Percentiles rank a stretch among this genome's conserved stretches.
Conservation (phyloP, 2,329 filamentous ascomycete species). For the Calonectria naviculata region DNA sequence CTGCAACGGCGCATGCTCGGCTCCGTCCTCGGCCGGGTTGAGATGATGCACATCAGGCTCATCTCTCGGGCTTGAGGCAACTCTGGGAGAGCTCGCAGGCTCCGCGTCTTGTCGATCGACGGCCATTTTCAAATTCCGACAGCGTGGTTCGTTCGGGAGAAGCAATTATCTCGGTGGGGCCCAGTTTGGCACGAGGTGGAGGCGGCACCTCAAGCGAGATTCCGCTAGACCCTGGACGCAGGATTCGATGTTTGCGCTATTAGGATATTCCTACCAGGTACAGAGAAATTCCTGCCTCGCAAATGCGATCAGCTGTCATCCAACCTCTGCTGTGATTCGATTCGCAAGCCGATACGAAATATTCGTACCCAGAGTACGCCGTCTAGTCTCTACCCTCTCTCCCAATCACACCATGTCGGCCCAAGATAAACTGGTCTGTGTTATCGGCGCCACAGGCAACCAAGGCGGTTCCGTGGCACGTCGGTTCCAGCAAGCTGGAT, state of each 20-base stretch:
- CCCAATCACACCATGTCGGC: not conserved
- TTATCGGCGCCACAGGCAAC: constrained; percentile 61
- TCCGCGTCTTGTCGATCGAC: not conserved
- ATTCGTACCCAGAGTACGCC: not conserved
- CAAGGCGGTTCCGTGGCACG: constrained; percentile 65
- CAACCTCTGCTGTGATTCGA: not conserved
- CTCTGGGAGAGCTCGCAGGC: not conserved
- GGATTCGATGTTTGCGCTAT: not conserved
- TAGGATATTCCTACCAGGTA: not conserved
- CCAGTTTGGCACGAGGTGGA: not conserved
- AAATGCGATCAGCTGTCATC: not conserved
- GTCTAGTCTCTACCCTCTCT: not conserved
- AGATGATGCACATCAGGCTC: not conserved
- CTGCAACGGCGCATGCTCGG: constrained; percentile 32
- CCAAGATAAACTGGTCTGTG: constrained; percentile 51
- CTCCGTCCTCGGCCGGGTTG: constrained; percentile 27
- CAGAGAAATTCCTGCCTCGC: not conserved
- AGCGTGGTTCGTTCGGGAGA: not conserved
- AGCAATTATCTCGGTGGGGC: not conserved
- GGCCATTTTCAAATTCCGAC: not conserved
- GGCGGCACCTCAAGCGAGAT: not conserved
- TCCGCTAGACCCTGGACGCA: not conserved
- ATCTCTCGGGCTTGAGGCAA: not conserved
- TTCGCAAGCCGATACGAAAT: not conserved
- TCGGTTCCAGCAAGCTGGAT: constrained; percentile 54